phyloP scores from a whole-genome alignment of 2,329 filamentous ascomycete genomes.

The Pseudogymnoascus destructans region DNA sequence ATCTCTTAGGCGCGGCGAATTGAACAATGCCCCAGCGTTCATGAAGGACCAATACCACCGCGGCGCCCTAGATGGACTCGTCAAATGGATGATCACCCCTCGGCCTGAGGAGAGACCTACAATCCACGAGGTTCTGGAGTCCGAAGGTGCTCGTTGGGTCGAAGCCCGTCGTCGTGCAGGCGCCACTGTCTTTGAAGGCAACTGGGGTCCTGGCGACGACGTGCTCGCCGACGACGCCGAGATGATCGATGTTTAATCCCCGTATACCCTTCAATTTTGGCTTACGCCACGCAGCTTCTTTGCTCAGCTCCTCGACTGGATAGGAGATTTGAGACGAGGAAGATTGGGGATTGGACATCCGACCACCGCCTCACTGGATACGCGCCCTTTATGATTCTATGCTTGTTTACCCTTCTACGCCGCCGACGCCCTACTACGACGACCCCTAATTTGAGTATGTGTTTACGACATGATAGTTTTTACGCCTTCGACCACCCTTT shows the following conservation, averaged over 20 bases:
- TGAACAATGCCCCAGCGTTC: conserved; percentile 64
- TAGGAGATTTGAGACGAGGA: conserved; percentile 7
- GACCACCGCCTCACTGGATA: conserved; percentile 6
- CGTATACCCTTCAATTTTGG: neutral
- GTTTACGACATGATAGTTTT: conserved; percentile 2
- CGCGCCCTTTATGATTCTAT: neutral
- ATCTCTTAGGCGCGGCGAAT: conserved; percentile 38
- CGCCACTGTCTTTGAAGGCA: conserved; percentile 92
- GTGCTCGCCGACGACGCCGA: conserved; percentile 28
- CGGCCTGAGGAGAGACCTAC: conserved; percentile 60
- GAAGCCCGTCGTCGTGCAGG: conserved; percentile 63
- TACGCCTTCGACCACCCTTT: conserved; percentile 3
- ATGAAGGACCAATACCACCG: conserved; percentile 67
- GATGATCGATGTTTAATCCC: conserved; percentile 27
- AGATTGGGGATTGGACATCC: conserved; percentile 6
- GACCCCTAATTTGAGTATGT: conserved; percentile 5
- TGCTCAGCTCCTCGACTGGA: conserved; percentile 6
- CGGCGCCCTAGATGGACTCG: conserved; percentile 69
- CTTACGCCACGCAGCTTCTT: neutral
- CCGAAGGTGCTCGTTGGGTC: conserved; percentile 70
- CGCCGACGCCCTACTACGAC: conserved; percentile 3
- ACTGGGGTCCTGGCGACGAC: conserved; percentile 69
- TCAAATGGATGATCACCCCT: conserved; percentile 77
- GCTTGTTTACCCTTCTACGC: conserved; percentile 5
- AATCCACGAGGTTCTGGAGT: conserved; percentile 58